A percentile compares a stretch with the other conserved stretches of the same genome.
Evolutionary conservation across 306 rosid genomes (phyloP).

Genomic region (Dalbergia oliveri): DNA sequence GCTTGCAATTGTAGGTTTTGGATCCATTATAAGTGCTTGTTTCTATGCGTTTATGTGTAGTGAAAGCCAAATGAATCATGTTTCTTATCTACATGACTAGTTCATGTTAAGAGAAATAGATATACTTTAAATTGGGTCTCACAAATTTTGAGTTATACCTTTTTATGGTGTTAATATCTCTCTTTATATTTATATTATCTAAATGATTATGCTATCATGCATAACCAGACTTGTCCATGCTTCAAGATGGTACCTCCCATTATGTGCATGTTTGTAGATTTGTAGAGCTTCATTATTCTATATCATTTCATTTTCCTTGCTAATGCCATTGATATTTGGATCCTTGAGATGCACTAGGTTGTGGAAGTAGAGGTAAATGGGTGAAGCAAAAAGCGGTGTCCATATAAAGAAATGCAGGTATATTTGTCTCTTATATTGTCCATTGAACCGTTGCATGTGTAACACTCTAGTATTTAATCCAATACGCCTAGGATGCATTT

Average conservation of each 20-base stretch:
- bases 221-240: background rate
- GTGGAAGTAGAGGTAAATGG: conserved; percentile 89
- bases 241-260: background rate
- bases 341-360: conserved; percentile 63
- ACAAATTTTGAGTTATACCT: no score
- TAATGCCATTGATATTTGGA: conserved; percentile 36
- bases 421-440: conserved; percentile 27
- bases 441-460: background rate
- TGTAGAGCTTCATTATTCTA: no score
- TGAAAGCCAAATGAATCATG: background rate
- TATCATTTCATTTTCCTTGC: background rate
- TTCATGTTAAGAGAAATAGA: no score
- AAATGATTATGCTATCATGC: background rate
- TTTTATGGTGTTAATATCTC: no score
- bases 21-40: background rate
- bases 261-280: background rate
- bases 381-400: conserved; percentile 92
- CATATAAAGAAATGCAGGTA: conserved; percentile 96
- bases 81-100: background rate
- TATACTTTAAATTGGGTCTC: no score
- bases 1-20: background rate
- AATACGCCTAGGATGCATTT: no score
- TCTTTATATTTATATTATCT: background rate
- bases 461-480: no score
- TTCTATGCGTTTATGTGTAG: background rate